These are phyloP conservation scores for Penicillium canariense DNA, from an alignment of 495 filamentous ascomycete genomes.

Conservation along the genomic window DNA sequence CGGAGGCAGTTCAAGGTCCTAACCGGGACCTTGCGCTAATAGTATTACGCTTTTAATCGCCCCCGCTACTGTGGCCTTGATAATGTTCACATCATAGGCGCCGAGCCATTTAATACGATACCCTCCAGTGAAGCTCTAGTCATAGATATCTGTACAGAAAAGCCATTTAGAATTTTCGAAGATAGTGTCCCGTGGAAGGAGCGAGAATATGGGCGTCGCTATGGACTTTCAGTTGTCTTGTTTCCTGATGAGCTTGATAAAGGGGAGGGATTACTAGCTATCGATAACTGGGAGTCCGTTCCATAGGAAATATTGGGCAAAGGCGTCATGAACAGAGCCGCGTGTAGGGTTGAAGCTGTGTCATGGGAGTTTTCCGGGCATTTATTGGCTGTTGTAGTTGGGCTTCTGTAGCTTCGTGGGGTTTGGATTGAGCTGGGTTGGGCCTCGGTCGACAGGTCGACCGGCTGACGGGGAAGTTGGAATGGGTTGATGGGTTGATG, in stretches of 20 bases:
- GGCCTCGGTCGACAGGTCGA: neutral
- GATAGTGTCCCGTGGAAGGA: constrained; percentile 53
- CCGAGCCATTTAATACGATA: too few relatives aligned
- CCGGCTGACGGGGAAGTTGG: neutral
- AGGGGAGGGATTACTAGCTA: constrained; percentile 61
- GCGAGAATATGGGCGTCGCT: constrained; percentile 54
- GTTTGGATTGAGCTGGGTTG: neutral
- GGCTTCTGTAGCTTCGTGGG: neutral
- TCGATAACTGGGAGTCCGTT: constrained; percentile 45
- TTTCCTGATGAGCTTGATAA: constrained; percentile 56
- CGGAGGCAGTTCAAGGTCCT: too few relatives aligned
- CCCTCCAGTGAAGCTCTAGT: too few relatives aligned
- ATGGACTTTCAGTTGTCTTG: constrained; percentile 54
- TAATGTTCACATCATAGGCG: too few relatives aligned
- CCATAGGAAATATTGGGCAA: constrained; percentile 53
- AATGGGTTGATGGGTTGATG: neutral
- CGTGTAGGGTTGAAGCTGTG: neutral
- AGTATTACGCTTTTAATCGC: too few relatives aligned
- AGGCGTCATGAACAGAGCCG: constrained; percentile 34
- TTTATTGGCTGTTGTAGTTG: neutral
- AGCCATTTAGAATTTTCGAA: too few relatives aligned
- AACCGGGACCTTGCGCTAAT: too few relatives aligned
- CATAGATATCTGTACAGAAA: too few relatives aligned
- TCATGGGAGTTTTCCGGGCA: neutral
- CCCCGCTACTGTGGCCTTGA: too few relatives aligned